Percentiles rank a stretch among this genome's conserved stretches.
phyloP scores from a whole-genome alignment of 2,329 filamentous ascomycete genomes.

The Sporothrix sp. region DNA sequence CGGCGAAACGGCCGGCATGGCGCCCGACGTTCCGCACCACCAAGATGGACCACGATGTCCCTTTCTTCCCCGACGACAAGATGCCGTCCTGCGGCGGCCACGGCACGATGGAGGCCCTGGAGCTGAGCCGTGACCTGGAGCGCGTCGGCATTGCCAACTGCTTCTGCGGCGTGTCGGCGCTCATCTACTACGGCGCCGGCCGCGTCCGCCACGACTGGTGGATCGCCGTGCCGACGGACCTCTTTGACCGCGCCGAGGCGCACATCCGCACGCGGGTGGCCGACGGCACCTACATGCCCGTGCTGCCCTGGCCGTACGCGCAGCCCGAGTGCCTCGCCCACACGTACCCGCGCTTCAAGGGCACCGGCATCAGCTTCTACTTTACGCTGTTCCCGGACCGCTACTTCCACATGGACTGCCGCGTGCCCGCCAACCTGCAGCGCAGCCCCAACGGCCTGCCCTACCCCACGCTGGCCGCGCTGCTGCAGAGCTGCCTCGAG shows the following conservation, averaged over 20 bases:
- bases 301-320: conserved; percentile 1
- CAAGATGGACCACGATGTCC: not conserved
- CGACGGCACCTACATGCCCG: not conserved
- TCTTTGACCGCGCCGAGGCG: not conserved
- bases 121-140: not conserved
- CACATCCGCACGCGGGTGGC: not conserved
- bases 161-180: conserved; percentile 3
- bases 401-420: not conserved
- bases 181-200: conserved; percentile 3
- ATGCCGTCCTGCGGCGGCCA: not conserved
- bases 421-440: not conserved
- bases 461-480: not conserved
- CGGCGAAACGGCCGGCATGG: not conserved
- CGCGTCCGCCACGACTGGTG: not conserved
- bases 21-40: not conserved
- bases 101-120: not conserved
- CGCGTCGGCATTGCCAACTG: not conserved
- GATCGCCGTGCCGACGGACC: not conserved
- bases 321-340: not conserved
- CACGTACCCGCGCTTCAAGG: not conserved
- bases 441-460: conserved; percentile 2
- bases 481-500: conserved; percentile 2
- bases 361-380: not conserved
- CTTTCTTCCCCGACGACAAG: not conserved
- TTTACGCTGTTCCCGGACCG: not conserved